phyloP scores from a whole-genome alignment of 768 basidiomycete genomes.

The Amyloporia xantha region DNA sequence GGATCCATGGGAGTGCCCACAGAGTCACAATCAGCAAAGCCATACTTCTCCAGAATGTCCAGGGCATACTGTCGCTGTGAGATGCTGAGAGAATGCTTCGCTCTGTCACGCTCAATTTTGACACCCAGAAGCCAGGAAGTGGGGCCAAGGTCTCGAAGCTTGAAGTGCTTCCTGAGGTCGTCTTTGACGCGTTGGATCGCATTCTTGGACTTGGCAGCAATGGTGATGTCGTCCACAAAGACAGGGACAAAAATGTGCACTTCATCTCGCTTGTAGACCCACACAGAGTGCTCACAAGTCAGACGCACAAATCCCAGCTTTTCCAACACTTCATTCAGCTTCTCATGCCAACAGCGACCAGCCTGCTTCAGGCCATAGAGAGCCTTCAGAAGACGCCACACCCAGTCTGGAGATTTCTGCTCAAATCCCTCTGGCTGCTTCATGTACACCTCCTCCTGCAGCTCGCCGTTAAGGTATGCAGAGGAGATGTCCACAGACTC shows the following conservation, averaged over 20 bases:
- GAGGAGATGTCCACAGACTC: constrained; percentile 21
- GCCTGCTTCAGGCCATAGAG: constrained; percentile 41
- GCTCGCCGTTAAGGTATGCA: constrained; percentile 24
- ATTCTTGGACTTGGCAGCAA: constrained; percentile 21
- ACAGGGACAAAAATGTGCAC: constrained; percentile 4
- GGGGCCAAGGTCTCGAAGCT: constrained; percentile 3
- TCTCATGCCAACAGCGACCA: constrained; percentile 31
- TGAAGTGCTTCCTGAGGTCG: not conserved
- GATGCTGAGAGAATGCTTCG: constrained; percentile 9
- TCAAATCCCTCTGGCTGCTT: constrained; percentile 20
- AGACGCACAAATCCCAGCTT: constrained; percentile 19
- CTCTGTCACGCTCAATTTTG: constrained; percentile 8
- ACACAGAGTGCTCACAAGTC: constrained; percentile 23
- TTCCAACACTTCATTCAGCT: constrained; percentile 19
- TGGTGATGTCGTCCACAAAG: constrained; percentile 24
- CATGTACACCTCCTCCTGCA: constrained; percentile 26
- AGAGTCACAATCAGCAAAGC: too few relatives aligned
- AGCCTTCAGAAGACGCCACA: constrained; percentile 20
- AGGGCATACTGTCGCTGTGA: too few relatives aligned
- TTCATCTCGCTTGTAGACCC: not conserved
- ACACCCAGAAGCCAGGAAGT: constrained; percentile 6
- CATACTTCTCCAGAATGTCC: too few relatives aligned
- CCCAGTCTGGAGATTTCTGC: constrained; percentile 5
- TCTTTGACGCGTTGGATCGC: constrained; percentile 3
- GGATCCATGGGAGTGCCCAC: too few relatives aligned